Base-by-base conservation (phyloP, 805 yeast species). In the Pichia sporocuriosa region DNA sequence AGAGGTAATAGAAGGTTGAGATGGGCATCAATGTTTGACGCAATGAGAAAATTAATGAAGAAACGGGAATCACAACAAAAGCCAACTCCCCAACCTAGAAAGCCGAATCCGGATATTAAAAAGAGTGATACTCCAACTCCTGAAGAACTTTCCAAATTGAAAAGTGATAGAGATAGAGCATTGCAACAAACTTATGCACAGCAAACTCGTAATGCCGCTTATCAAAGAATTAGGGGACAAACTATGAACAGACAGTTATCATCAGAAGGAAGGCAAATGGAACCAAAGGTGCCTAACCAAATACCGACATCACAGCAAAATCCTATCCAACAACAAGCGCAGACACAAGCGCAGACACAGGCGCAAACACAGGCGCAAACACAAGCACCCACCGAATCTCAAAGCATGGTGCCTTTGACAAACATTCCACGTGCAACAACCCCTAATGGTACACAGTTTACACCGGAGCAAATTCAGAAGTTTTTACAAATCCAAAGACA, bases 21-120 rank as follows among this genome's bases (percentile, higher is more conserved):
- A 49, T 93, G 97, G 97, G 96, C 96, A 0, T 84, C 95, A 41
- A 84, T 93, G 86, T 86, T 93, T 67, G 98, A 93, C 58, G 96
- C 95, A 1, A 81, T 93, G 66, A 72, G 96, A 44, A 88, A 88
- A 62, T 70, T 83, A 51, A 86, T 89, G 81, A 78, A 86, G 51
- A 89, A 89, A 58, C 72, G 97, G 34, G 98, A 93, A 59, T 77
- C 72, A 52, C 76, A 79, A 4, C 81, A 83, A 16, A 72, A 74
- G 48, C 84, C 84, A 16, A 71, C 70, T 38, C 68, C 68, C 7
- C 65, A 58, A 33, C 51, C 63, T 4, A 54, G 64, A 24, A 58
- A 66, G 46, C 39, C 40, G 9, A 51, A 48, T n/a, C 41, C 35
- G 22, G 64, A 58, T 20, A 52, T 52, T 4, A 58, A 53, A 37